These are phyloP conservation scores for Botrytis elliptica DNA, from an alignment of 2,329 filamentous ascomycete genomes.

Conservation along the genomic window DNA sequence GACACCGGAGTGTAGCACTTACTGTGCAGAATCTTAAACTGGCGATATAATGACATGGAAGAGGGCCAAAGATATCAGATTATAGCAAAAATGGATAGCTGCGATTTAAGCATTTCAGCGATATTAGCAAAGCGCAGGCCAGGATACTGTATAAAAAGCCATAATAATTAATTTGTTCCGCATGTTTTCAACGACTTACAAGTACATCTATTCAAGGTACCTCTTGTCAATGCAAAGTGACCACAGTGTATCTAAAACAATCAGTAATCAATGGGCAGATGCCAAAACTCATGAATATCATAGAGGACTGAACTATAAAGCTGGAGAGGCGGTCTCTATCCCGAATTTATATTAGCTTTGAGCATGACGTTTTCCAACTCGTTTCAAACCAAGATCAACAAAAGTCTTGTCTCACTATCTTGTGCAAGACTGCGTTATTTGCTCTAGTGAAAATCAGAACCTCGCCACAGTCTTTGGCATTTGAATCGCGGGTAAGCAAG, in stretches of 20 bases:
- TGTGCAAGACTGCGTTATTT: neutral
- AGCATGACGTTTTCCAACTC: neutral
- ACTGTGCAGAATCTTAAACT: neutral
- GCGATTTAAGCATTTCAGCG: neutral
- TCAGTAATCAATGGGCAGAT: neutral
- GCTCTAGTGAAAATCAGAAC: neutral
- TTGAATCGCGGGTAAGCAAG: neutral
- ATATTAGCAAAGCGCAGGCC: neutral
- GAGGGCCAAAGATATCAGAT: neutral
- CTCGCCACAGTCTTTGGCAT: neutral
- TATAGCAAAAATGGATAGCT: neutral
- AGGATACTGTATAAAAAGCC: neutral
- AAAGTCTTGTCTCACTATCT: neutral
- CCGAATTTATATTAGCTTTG: neutral
- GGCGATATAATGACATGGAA: neutral
- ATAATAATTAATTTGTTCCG: neutral
- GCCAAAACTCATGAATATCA: neutral
- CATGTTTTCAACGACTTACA: neutral
- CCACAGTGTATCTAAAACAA: neutral
- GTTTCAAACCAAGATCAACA: neutral
- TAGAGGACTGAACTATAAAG: neutral
- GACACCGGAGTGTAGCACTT: neutral
- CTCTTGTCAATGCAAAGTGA: neutral
- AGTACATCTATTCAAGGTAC: neutral
- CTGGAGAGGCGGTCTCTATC: neutral